These are phyloP conservation scores for Fusarium begoniae DNA, from an alignment of 2,329 filamentous ascomycete species.

Conservation along the genomic window DNA sequence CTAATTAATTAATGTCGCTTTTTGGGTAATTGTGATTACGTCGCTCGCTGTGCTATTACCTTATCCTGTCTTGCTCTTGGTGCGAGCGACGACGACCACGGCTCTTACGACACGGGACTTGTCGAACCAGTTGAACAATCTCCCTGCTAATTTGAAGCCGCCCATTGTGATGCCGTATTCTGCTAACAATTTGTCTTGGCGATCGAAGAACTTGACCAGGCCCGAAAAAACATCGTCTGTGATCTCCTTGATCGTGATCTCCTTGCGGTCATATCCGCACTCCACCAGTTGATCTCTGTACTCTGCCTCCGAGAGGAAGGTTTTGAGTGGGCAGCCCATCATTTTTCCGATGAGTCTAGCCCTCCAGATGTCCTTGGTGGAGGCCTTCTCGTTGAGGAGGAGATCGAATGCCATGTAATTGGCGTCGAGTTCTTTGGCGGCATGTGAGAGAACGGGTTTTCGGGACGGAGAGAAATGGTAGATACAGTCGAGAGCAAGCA, in stretches of 20 bases:
- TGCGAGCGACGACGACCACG: constrained; percentile 47
- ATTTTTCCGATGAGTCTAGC: constrained; percentile 56
- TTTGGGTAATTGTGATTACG: background rate
- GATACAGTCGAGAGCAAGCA: constrained; percentile 64
- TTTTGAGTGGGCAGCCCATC: constrained; percentile 58
- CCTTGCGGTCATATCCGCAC: constrained; percentile 56
- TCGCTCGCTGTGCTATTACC: background rate
- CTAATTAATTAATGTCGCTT: background rate
- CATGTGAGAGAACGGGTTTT: constrained; percentile 54
- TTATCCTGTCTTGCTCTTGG: constrained; percentile 32
- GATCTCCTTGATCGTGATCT: constrained; percentile 59
- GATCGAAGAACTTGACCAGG: constrained; percentile 54
- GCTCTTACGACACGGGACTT: constrained; percentile 47
- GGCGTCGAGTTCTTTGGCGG: constrained; percentile 53
- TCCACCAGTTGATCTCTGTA: constrained; percentile 57
- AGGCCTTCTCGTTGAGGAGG: constrained; percentile 49
- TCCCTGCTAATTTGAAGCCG: constrained; percentile 49
- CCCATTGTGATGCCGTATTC: constrained; percentile 50
- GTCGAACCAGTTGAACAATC: constrained; percentile 52
- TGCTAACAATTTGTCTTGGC: constrained; percentile 46
- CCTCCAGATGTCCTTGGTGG: constrained; percentile 42
- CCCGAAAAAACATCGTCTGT: constrained; percentile 63
- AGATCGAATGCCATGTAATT: constrained; percentile 66
- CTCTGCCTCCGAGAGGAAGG: constrained; percentile 57
- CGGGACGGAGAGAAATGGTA: constrained; percentile 67